Base-by-base conservation (phyloP, 768 basidiomycete species). In the Lyophyllum semitale region DNA sequence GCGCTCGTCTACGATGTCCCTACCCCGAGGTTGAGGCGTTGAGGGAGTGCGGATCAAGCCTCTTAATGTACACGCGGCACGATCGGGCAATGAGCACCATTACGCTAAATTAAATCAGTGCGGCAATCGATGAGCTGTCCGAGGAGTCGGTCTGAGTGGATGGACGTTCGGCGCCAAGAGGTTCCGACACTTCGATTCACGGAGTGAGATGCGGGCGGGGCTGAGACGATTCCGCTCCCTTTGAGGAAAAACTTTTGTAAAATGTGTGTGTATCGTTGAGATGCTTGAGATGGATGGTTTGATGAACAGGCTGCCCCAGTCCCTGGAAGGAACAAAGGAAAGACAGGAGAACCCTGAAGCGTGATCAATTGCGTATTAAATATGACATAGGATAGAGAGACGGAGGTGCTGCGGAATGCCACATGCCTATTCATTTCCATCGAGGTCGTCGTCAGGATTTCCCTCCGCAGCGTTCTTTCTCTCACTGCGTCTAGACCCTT, bases 401-500 rank as follows among this genome's bases (percentile, higher is more conserved):
- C 26, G 43, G 4, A 26, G 9, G 25, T 48, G 48, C 37, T 3
- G 12, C 12, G 3, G 33, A 35, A 15, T 35, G 33, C 17, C 12
- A 23, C 13, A 41, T n/a, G 42, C 29, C 59, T 60, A 65, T 37
- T 69, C 65, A 35, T 66, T 53, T 37, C 60, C 60, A 49, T 62
- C 68, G 32, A 43, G 27, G 17, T 58, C 55, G 22, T 62, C 63
- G 13, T 63, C 62, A 5, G 54, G 63, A 23, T 20, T 57, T 30
- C 41, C 63, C 30, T 62, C 69, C 12, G 51, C 60, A n/a, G 49
- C 56, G 18, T 62, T 68, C 58, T 64, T 67, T 57, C 62, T 71
- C 56, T 72, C 78, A 13, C 71, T 71, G 60, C 70, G 75, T 57
- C 81, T 75, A 42, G 75, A 71, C 1, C 84, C 88, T 64, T 85